A percentile compares a stretch with the other conserved stretches of the same genome.
Conservation (phyloP, 495 filamentous ascomycete species). For the Daldinia concentrica region DNA sequence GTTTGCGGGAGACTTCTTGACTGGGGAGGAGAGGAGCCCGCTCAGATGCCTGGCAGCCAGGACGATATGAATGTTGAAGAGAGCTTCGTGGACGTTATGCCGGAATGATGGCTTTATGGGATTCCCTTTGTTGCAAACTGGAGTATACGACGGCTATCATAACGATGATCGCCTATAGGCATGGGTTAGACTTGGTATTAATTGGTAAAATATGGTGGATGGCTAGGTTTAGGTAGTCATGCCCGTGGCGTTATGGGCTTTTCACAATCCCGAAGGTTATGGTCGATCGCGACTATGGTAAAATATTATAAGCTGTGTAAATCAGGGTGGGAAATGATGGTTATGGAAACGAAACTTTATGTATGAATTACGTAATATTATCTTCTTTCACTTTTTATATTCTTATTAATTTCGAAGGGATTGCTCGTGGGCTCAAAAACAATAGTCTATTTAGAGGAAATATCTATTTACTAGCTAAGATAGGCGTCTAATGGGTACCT, state of each 20-base stretch:
- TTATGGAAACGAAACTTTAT: conserved; percentile 3
- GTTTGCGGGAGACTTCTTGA: conserved; percentile 35
- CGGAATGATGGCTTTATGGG: background rate
- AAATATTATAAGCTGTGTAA: background rate
- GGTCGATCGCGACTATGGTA: background rate
- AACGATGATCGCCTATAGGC: background rate
- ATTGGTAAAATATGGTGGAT: background rate
- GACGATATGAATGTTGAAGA: conserved; percentile 13
- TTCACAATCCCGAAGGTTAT: background rate
- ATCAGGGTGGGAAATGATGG: background rate
- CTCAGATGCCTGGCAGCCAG: conserved; percentile 5
- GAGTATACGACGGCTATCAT: background rate
- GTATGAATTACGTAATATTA: background rate
- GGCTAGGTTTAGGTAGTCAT: background rate
- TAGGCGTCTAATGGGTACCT: conserved; percentile 18
- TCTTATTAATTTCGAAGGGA: background rate
- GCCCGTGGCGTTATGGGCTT: conserved; percentile 9
- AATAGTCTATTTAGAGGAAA: conserved; percentile 2
- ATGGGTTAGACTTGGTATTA: background rate
- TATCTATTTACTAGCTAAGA: conserved; percentile 22
- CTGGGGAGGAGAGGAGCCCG: conserved; percentile 17
- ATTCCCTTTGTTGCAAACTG: background rate
- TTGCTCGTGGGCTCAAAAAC: background rate
- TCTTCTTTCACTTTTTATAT: background rate
- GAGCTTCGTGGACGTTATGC: conserved; percentile 7